Base-by-base conservation (phyloP, 208 protist species). In the Acanthamoeba triangularis region DNA sequence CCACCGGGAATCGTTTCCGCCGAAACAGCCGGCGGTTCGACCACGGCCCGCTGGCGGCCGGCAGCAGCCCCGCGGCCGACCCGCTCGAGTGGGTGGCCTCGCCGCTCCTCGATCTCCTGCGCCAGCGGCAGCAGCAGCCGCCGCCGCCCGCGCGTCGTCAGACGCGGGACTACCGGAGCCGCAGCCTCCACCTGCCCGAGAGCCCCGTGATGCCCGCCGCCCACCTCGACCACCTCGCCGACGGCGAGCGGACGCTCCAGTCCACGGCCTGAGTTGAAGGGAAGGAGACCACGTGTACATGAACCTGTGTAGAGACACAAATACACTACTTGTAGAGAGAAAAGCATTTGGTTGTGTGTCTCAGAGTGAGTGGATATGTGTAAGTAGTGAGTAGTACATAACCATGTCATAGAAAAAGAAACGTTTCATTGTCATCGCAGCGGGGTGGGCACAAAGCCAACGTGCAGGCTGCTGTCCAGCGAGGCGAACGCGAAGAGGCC, bases 391-490 rank as follows among this genome's bases (percentile, higher is more conserved):
- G n/a, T n/a, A n/a, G n/a, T n/a, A n/a, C n/a, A n/a, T n/a, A n/a
- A n/a, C n/a, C n/a, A n/a, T n/a, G n/a, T n/a, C n/a, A n/a, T n/a
- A n/a, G 44, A 47, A 13, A 47, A 47, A 47, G 7, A 7, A 47
- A 47, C 44, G 44, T 80, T 41, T 80, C 35, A 16, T 74, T 85
- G 41, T 54, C 44, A 88, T 35, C 80, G 80, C 11, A 88, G 80
- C 0, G 80, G 37, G n/a, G 72, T 63, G 30, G 80, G 49, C 49
- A 88, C 49, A 63, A 88, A 88, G 44, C 80, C 80, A 41, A 88
- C 80, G 30, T 63, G 41, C 6, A 88, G 30, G 5, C n/a, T 88
- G 25, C 63, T 88, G 47, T 88, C 49, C 10, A 88, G 3, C 13
- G 80, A 54, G 4, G 33, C 80, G 11, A 56, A 88, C n/a, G 80